Percentiles rank a stretch among this genome's conserved stretches.
phyloP scores from a whole-genome alignment of 768 basidiomycete genomes.

The Phanerochaete sordida region DNA sequence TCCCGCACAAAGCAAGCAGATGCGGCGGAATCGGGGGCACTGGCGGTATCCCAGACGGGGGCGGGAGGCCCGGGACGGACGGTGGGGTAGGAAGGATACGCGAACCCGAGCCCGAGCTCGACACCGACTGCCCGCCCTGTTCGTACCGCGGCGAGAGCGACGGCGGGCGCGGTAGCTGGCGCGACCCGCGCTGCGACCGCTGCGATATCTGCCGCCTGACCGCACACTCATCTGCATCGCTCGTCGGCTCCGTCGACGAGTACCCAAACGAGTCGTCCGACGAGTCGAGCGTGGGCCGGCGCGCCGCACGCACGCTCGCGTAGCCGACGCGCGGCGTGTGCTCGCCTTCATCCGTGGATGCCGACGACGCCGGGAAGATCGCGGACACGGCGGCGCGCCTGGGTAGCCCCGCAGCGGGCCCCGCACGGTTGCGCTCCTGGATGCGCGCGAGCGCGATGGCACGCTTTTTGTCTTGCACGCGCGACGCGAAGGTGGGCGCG shows the following conservation, averaged over 20 bases:
- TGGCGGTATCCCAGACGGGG: not conserved
- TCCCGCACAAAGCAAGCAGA: not conserved
- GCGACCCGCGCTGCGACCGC: not conserved
- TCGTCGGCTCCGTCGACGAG: not conserved
- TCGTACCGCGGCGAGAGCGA: not conserved
- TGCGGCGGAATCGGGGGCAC: conserved; percentile 1
- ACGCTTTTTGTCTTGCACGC: conserved; percentile 16
- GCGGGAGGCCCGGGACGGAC: not conserved
- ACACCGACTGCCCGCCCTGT: not conserved
- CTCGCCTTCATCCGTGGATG: conserved; percentile 7
- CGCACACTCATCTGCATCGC: not conserved
- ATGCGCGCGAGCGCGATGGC: not conserved
- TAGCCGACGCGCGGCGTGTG: conserved; percentile 15
- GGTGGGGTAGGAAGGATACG: conserved; percentile 1
- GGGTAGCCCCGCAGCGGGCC: not conserved
- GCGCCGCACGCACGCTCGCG: not conserved
- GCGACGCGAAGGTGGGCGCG: conserved; percentile 12
- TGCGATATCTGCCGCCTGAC: not conserved
- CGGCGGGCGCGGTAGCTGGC: not conserved
- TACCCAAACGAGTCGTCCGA: not conserved
- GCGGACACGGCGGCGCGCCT: not conserved
- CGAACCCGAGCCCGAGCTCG: not conserved
- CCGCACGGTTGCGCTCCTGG: not conserved
- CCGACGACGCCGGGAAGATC: not conserved
- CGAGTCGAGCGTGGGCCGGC: not conserved